A percentile compares a stretch with the other conserved stretches of the same genome.
phyloP scores from a whole-genome alignment of 352 stramenopile species.

The Pythium myriotylum region DNA sequence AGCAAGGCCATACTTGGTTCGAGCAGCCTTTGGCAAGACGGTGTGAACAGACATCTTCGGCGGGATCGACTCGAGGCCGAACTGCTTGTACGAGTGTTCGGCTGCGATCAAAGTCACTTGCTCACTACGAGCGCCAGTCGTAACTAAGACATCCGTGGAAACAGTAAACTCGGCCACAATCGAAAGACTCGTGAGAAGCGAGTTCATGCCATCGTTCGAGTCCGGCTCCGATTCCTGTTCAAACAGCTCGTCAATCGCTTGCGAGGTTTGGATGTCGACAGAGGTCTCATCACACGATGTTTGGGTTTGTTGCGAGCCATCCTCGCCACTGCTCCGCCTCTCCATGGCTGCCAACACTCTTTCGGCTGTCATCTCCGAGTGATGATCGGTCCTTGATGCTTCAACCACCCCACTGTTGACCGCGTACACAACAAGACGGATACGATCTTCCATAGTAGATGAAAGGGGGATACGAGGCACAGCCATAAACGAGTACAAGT shows the following conservation, averaged over 20 bases:
- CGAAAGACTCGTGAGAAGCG: slow-evolving; percentile 31
- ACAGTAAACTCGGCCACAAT: slow-evolving; percentile 81
- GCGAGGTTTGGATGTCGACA: slow-evolving; percentile 31
- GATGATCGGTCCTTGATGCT: slow-evolving; percentile 23
- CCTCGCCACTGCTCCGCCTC: slow-evolving; percentile 45
- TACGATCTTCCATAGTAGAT: slow-evolving; percentile 53
- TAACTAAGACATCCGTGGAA: slow-evolving; percentile 65
- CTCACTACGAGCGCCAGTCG: slow-evolving; percentile 61
- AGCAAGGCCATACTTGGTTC: slow-evolving; percentile 64
- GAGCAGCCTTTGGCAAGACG: slow-evolving; percentile 70
- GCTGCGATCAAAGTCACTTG: slow-evolving; percentile 60
- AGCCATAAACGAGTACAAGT: slow-evolving; percentile 81
- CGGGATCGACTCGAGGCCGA: slow-evolving; percentile 49
- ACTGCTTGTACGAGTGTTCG: slow-evolving; percentile 78
- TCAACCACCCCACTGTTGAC: slow-evolving; percentile 41
- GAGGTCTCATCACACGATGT: slow-evolving; percentile 17
- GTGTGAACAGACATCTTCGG: slow-evolving; percentile 81
- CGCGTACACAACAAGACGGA: slow-evolving; percentile 80
- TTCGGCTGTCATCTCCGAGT: slow-evolving; percentile 79
- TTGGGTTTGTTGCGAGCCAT: slow-evolving; percentile 28
- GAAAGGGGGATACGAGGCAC: slow-evolving; percentile 75
- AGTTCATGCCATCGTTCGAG: slow-evolving; percentile 36
- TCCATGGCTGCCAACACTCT: slow-evolving; percentile 75
- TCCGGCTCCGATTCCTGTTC: slow-evolving; percentile 73
- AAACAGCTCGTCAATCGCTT: slow-evolving; percentile 82